Evolutionary conservation across 768 basidiomycete genomes (phyloP).

Genomic region (Exsudoporus frostii): DNA sequence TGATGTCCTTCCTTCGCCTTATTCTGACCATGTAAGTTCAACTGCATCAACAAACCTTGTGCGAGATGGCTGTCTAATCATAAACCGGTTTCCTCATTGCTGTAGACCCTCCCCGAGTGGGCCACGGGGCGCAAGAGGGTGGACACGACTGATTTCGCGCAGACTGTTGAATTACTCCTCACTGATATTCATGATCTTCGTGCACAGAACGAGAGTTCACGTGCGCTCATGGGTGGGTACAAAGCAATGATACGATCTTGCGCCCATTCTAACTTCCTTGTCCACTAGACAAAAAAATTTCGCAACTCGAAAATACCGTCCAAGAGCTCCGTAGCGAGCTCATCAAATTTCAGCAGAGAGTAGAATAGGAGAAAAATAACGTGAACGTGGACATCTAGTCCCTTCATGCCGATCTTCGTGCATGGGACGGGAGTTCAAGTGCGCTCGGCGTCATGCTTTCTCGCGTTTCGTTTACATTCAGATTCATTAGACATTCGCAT

Average conservation of each 20-base stretch:
- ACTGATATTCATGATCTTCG: not conserved
- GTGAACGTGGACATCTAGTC: not conserved
- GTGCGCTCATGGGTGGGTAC: not conserved
- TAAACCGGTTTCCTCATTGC: not conserved
- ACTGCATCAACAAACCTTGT: not conserved
- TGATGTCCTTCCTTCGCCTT: not conserved
- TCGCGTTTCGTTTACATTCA: too few relatives aligned
- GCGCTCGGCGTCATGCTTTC: too few relatives aligned
- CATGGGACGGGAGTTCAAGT: not conserved
- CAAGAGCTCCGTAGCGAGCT: conserved; percentile 2
- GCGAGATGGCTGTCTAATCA: not conserved
- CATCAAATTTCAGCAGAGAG: not conserved
- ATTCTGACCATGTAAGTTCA: not conserved
- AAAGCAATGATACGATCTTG: too few relatives aligned
- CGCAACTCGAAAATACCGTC: not conserved
- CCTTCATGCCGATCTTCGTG: not conserved
- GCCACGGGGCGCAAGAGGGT: too few relatives aligned
- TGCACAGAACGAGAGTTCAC: not conserved
- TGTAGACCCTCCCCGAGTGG: not conserved
- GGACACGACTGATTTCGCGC: not conserved
- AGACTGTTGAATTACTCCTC: not conserved
- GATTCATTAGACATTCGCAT: too few relatives aligned
- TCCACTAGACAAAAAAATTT: conserved; percentile 1
- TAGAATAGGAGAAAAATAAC: not conserved
- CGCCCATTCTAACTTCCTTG: not conserved